These are phyloP conservation scores for Tulasnella sp. DNA, from an alignment of 768 basidiomycete species.

Conservation along the genomic window DNA sequence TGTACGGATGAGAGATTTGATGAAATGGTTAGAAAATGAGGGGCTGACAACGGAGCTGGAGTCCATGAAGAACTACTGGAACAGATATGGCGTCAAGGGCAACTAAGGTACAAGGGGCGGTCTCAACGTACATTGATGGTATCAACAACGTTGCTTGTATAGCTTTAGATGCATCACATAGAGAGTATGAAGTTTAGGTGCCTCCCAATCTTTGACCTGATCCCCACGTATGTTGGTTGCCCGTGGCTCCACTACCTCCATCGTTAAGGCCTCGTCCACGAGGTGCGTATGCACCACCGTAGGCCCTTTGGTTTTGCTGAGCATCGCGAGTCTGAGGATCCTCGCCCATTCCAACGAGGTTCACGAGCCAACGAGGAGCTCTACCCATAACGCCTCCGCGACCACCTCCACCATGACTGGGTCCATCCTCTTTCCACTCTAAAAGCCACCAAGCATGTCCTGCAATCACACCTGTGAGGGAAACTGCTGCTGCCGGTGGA, in stretches of 20 bases:
- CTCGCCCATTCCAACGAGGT: constrained; percentile 33
- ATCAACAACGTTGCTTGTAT: too few relatives aligned
- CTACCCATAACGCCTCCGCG: constrained; percentile 34
- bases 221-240: too few relatives aligned
- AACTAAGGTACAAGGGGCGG: too few relatives aligned
- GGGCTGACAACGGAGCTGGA: constrained; percentile 50
- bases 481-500: constrained; percentile 37
- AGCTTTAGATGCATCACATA: too few relatives aligned
- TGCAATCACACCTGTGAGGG: constrained; percentile 55
- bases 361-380: constrained; percentile 49
- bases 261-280: too few relatives aligned
- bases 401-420: constrained; percentile 36
- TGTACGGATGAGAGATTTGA: constrained; percentile 72
- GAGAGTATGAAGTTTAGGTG: too few relatives aligned
- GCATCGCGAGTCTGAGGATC: too few relatives aligned
- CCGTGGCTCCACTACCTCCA: too few relatives aligned
- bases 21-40: constrained; percentile 64
- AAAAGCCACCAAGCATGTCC: constrained; percentile 66
- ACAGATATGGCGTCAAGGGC: constrained; percentile 44
- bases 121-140: too few relatives aligned
- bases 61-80: constrained; percentile 65
- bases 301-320: too few relatives aligned
- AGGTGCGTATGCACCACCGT: too few relatives aligned
- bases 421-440: constrained; percentile 32
- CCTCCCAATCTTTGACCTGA: too few relatives aligned